phyloP scores from a whole-genome alignment of 176 grass and related monocot genomes.

The Poa pratensis region DNA sequence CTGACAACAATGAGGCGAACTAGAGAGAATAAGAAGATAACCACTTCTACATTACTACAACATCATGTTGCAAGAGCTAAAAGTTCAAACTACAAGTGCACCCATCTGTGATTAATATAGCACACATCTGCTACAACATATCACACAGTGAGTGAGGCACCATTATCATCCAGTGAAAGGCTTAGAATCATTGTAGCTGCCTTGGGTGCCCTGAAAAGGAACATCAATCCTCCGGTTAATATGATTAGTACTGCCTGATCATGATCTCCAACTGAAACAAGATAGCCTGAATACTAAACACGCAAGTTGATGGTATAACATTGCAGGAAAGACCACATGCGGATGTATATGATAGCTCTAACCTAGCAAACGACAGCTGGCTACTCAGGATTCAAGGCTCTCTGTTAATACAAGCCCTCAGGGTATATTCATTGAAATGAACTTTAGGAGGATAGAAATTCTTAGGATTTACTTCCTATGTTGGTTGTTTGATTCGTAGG shows the following conservation, averaged over 20 bases:
- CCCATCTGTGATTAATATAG: conserved; percentile 11
- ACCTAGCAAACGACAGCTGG: not conserved
- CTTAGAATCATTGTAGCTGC: conserved; percentile 92
- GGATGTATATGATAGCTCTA: not conserved
- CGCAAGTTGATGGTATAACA: not conserved
- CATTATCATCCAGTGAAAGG: conserved; percentile 82
- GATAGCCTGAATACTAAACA: not conserved
- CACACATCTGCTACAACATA: conserved; percentile 24
- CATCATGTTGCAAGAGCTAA: not conserved
- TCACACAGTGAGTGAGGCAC: conserved; percentile 82
- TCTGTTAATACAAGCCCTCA: not conserved
- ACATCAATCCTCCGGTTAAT: conserved; percentile 29
- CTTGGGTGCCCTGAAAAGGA: conserved; percentile 84
- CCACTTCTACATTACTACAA: not conserved
- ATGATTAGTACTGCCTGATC: not conserved
- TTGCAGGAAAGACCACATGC: no score
- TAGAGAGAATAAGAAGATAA: not conserved
- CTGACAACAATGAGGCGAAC: not conserved
- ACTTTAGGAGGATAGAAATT: not conserved
- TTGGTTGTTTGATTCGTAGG: not conserved
- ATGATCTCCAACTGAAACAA: conserved; percentile 4
- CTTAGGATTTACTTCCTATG: not conserved
- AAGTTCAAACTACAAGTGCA: conserved; percentile 27
- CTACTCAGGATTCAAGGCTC: not conserved
- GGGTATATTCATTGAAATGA: not conserved